Conservation (phyloP, 306 rosid genomes). For the Vigna nakashimae region DNA sequence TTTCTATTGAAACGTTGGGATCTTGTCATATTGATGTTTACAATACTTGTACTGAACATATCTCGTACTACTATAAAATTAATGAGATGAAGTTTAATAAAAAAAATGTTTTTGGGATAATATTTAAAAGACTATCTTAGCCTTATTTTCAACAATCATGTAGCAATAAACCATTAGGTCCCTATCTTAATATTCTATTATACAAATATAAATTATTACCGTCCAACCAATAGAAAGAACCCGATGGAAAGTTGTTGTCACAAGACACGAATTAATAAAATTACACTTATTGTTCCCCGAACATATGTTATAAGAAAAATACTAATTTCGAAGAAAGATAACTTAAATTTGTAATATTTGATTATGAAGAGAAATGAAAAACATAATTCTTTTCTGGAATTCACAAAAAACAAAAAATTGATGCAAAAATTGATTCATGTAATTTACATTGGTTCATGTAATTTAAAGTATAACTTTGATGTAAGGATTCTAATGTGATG, state of each 20-base stretch:
- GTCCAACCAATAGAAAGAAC: conserved; percentile 5
- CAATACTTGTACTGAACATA: too few species aligned
- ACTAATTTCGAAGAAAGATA: not conserved
- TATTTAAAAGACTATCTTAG: not conserved
- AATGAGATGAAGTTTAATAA: not conserved
- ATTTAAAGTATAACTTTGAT: too few species aligned
- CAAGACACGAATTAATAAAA: not conserved
- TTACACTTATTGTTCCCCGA: not conserved
- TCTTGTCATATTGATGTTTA: too few species aligned
- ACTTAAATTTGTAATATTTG: not conserved
- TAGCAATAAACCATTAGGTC: not conserved
- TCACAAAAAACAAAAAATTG: too few species aligned
- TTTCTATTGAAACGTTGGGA: too few species aligned
- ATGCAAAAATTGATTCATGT: too few species aligned
- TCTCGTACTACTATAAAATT: too few species aligned
- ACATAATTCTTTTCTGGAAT: too few species aligned
- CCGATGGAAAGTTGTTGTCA: not conserved
- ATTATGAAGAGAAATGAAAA: not conserved
- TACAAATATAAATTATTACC: not conserved
- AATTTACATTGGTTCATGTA: too few species aligned
- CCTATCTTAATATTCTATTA: not conserved
- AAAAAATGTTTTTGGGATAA: not conserved
- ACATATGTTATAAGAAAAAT: not conserved
- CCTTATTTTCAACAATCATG: not conserved
- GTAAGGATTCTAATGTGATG: too few species aligned